Base-by-base conservation (phyloP, 805 yeast species). In the Torulaspora maleeae region DNA sequence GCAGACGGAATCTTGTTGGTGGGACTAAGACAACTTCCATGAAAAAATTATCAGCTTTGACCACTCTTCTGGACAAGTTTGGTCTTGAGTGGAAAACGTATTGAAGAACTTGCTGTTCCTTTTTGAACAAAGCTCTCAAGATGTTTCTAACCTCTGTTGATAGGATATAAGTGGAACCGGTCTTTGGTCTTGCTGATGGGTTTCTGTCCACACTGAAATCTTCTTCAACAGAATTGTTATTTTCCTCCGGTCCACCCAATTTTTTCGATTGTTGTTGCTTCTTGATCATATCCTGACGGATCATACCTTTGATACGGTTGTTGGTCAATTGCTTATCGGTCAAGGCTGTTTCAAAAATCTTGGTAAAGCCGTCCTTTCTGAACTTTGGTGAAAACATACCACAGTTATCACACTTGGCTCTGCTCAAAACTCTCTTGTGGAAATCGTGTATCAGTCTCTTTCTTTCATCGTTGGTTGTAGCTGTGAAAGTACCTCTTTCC, bases 371-470 rank as follows among this genome's bases (percentile, higher is more conserved):
- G 64, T 93, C 99, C 60, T 90, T 91, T 70, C 99, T 81, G 73
- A 83, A 91, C 28, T 83, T 74, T 44, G 99, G 98, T 36, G 96
- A 88, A 66, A 74, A 86, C 95, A 90, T 86, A 36, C 89, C 87
- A 77, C 99, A 93, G 68, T 90, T 89, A 59, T 87, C 95, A 77
- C 99, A 93, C 67, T 82, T 86, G 45, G 89, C 82, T 67, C 96
- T 80, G 38, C 84, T 67, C 51, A 86, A 69, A 40, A 90, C 67
- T 56, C 78, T 78, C 57, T 78, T 79, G 72, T 89, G 86, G 58
- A 90, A 83, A 28, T 83, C 88, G 47, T 80, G 83, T 52, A 88
- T 74, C 45, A 80, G 67, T 9, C 63, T 64, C 64, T 91, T 89
- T 69, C 99, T 81, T 68, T 87, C 96, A 58, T 89, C 96, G 24